Conservation (phyloP, 495 filamentous ascomycete species). For the Hapsidospora chrysogenum region DNA sequence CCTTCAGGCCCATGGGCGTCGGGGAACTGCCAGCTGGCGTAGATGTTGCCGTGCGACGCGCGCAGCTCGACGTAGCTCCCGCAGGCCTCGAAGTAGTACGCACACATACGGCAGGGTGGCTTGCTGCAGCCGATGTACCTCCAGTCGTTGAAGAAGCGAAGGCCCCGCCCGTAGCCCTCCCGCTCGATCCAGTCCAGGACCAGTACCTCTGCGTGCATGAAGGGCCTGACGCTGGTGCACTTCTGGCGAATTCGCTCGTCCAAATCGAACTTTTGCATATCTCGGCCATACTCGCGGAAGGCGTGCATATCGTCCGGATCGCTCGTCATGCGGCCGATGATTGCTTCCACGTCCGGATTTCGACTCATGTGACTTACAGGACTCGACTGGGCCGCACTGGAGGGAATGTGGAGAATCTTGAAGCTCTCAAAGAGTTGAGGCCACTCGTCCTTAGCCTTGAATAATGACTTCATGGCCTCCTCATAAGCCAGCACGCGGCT, state of each 20-base stretch:
- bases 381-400: not conserved
- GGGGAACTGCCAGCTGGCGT: conserved; percentile 16
- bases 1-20: conserved; percentile 2
- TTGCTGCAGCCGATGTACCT: conserved; percentile 22
- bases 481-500: not conserved
- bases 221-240: not conserved
- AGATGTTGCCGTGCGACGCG: conserved; percentile 14
- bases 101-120: conserved; percentile 20
- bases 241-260: not conserved
- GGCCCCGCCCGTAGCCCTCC: not conserved
- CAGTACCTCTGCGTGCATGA: conserved; percentile 3
- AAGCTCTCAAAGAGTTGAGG: not conserved
- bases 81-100: conserved; percentile 14
- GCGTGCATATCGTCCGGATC: not conserved
- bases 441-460: not conserved
- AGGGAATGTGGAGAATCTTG: not conserved
- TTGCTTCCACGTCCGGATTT: not conserved
- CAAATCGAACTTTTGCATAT: not conserved
- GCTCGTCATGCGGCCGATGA: not conserved
- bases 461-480: not conserved
- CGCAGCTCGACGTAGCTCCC: conserved; percentile 9
- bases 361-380: not conserved
- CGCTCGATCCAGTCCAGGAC: not conserved
- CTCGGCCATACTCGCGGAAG: not conserved
- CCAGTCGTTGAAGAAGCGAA: conserved; percentile 14